Evolutionary conservation across 176 grass and related monocot genomes (phyloP).

Genomic region (Triticum monococcum): DNA sequence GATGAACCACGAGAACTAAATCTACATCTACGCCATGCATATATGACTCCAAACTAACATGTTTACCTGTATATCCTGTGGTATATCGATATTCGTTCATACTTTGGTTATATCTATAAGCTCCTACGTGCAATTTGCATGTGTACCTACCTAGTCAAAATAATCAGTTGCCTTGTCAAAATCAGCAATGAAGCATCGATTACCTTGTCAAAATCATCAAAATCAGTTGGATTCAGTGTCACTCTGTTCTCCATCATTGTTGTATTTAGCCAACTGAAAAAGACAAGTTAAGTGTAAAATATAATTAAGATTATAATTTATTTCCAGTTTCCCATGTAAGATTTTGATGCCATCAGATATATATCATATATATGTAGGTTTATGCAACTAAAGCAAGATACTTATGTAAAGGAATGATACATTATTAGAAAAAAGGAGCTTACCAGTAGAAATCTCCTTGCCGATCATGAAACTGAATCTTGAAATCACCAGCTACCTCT

Average conservation of each 20-base stretch:
- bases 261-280: slow-evolving; percentile 95
- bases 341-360: slow-evolving; percentile 10
- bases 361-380: not conserved
- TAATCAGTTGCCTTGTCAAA: not conserved
- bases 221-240: slow-evolving; percentile 72
- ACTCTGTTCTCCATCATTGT: slow-evolving; percentile 95
- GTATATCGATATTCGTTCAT: not conserved
- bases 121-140: not conserved
- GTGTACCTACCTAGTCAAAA: not conserved
- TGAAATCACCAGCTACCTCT: slow-evolving; percentile 90
- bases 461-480: slow-evolving; percentile 92
- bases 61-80: not conserved
- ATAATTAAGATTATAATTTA: not conserved
- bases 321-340: slow-evolving; percentile 20
- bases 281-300: not conserved
- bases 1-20: not conserved
- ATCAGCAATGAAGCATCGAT: slow-evolving; percentile 15
- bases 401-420: slow-evolving; percentile 8
- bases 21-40: not conserved
- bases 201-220: slow-evolving; percentile 99
- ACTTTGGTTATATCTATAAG: not conserved
- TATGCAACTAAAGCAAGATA: slow-evolving; percentile 14
- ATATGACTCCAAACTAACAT: not conserved
- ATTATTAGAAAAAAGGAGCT: slow-evolving; percentile 25
- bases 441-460: slow-evolving; percentile 99